Percentiles rank a stretch among this genome's conserved stretches.
Conservation (phyloP, 2,329 filamentous ascomycete genomes). For the Exophiala aquamarina region DNA sequence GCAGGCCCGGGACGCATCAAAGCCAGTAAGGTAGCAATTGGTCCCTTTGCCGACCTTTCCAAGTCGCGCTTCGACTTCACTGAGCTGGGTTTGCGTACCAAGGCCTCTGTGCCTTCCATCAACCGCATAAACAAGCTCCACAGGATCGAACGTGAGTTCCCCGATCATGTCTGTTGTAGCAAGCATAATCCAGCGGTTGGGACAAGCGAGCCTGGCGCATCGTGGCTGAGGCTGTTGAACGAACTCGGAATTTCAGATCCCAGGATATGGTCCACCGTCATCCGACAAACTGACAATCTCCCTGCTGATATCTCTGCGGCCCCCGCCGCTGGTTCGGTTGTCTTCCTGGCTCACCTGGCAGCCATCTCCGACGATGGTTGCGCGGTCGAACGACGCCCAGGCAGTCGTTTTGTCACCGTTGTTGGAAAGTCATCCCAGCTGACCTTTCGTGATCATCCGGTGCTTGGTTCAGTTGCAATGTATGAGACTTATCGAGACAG, state of each 20-base stretch:
- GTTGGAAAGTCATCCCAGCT: conserved; percentile 11
- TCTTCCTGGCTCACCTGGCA: conserved; percentile 15
- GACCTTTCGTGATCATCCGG: conserved; percentile 20
- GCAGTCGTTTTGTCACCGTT: conserved; percentile 6
- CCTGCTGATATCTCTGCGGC: conserved; percentile 19
- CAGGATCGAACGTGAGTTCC: conserved; percentile 1
- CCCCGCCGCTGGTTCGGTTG: conserved; percentile 8
- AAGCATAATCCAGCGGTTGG: conserved; percentile 3
- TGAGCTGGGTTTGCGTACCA: conserved; percentile 7
- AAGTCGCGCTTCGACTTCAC: conserved; percentile 12
- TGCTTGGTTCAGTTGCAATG: conserved; percentile 14
- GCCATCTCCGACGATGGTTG: conserved; percentile 8
- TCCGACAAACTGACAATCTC: conserved; percentile 18
- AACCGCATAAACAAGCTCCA: conserved; percentile 2
- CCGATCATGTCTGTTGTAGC: conserved; percentile 3
- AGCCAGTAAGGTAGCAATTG: conserved; percentile 15
- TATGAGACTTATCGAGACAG: conserved; percentile 15
- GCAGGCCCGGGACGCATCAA: conserved; percentile 21
- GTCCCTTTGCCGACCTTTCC: conserved; percentile 8
- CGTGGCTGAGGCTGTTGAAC: conserved; percentile 12
- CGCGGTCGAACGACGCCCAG: neutral
- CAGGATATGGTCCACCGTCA: conserved; percentile 5
- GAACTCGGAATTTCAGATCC: conserved; percentile 12
- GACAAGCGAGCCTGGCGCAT: conserved; percentile 3
- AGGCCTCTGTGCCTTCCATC: conserved; percentile 7